phyloP scores from a whole-genome alignment of 2,329 filamentous ascomycete species.

The Pseudogymnoascus sp. region DNA sequence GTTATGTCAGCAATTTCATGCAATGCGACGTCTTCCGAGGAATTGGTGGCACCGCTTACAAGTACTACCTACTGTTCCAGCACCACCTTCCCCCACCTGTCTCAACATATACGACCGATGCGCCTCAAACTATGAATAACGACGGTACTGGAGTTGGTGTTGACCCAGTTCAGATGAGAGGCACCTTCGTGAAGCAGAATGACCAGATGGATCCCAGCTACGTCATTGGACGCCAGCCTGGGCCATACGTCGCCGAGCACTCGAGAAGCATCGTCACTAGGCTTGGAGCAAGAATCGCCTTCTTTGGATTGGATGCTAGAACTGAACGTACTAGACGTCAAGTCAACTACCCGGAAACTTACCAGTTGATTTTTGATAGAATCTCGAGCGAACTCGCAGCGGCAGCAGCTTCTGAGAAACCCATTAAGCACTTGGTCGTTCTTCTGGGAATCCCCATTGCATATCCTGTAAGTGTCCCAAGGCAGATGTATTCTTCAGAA shows the following conservation, averaged over 20 bases:
- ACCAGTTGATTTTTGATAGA: constrained; percentile 74
- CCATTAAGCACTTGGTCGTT: constrained; percentile 82
- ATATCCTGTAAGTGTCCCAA: constrained; percentile 62
- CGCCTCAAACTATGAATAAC: constrained; percentile 52
- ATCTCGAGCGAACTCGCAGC: constrained; percentile 66
- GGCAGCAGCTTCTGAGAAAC: constrained; percentile 60
- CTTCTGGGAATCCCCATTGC: constrained; percentile 82
- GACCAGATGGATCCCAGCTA: constrained; percentile 59
- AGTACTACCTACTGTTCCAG: constrained; percentile 98
- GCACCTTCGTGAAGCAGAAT: constrained; percentile 64
- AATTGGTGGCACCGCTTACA: constrained; percentile 86
- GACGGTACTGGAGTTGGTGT: constrained; percentile 51
- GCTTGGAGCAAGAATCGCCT: constrained; percentile 74
- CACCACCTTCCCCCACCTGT: constrained; percentile 81
- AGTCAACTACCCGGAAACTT: constrained; percentile 90
- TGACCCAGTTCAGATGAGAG: constrained; percentile 66
- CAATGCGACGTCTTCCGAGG: constrained; percentile 84
- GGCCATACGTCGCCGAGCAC: constrained; percentile 82
- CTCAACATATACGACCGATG: constrained; percentile 73
- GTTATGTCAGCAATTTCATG: constrained; percentile 93
- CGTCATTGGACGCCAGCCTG: constrained; percentile 56
- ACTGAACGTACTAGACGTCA: constrained; percentile 92
- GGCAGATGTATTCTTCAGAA: constrained; percentile 28
- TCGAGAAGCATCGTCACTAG: constrained; percentile 83
- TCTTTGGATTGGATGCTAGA: constrained; percentile 85